Percentiles rank a stretch among this genome's conserved stretches.
Conservation (phyloP, 768 basidiomycete genomes). For the Lanmaoa rubissima region DNA sequence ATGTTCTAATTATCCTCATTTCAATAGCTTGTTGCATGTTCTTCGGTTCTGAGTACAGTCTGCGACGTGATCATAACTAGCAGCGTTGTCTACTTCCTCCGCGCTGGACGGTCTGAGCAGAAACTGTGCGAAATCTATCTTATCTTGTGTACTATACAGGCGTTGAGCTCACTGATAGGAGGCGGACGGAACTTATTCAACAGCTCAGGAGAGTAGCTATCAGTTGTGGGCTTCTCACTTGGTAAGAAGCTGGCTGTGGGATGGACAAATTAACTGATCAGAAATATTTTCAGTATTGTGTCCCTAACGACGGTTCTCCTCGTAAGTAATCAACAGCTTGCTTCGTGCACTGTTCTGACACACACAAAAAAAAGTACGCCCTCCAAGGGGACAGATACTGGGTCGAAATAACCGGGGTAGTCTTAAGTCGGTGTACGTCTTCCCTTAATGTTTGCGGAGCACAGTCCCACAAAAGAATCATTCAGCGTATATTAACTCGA, state of each 20-base stretch:
- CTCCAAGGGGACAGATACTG: not conserved
- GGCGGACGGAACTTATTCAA: not conserved
- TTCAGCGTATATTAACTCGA: conserved; percentile 9
- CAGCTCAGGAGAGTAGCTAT: conserved; percentile 2
- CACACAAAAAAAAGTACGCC: not conserved
- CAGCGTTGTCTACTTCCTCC: conserved; percentile 5
- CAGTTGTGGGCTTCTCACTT: conserved; percentile 4
- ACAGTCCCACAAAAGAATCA: not conserved
- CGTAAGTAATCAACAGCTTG: not conserved
- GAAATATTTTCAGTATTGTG: not conserved
- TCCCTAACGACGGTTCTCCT: conserved; percentile 5
- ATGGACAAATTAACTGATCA: not conserved
- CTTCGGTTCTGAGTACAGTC: not conserved
- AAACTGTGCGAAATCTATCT: not conserved
- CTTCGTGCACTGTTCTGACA: not conserved
- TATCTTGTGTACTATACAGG: not conserved
- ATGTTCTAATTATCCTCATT: not conserved
- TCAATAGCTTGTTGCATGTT: conserved; percentile 1
- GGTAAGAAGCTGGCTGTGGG: not conserved
- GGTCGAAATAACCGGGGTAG: not conserved
- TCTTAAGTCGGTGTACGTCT: conserved; percentile 4
- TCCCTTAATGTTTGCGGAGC: not conserved
- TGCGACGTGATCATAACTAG: conserved; percentile 3
- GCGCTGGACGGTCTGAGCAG: not conserved
- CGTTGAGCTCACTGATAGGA: not conserved